Base-by-base conservation (phyloP, 2,329 filamentous ascomycete genomes). In the Dothistroma pini region DNA sequence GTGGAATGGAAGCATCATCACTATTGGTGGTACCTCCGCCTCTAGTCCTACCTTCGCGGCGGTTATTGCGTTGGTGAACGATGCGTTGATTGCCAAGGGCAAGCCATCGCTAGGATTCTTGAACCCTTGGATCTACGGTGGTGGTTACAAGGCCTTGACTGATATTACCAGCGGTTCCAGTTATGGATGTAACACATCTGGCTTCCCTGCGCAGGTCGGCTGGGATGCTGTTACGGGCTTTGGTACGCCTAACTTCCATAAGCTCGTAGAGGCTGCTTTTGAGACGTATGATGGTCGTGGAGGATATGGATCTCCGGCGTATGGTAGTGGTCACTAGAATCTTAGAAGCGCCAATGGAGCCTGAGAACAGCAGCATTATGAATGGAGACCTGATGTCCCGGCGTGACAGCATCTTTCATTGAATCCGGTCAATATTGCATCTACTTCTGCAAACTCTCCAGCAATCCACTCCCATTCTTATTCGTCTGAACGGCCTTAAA, bases 401-500 rank as follows among this genome's bases (percentile, higher is more conserved):
- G 3, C 41, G 3, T 44, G 38, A 41, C 38, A 41, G 38, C 14
- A 16, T 14, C 38, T 16, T 14, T 41, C 11, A 16, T 41, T 5
- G 38, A 41, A 41, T 12, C 6, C 14, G 38, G n/a, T 38, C 34
- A 11, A 16, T 2, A 38, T 4, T 9, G 16, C 41, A 29, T 29
- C 58, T 66, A 75, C 66, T 74, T 74, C 64, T 77, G 77, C 72
- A 81, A 73, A n/a, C 78, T 78, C 63, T 81, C 78, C 76, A 81
- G 75, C 52, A 82, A 69, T 22, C 76, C 78, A 51, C 69, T 65
- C 3, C 78, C 79, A 55, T 83, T 83, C 54, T 78, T 78, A 73
- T 84, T 87, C n/a, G 91, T 96, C 75, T 93, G 91, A 12, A 97
- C 89, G 56, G 72, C 76, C 64, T 76, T 77, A 62, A 78, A 77